A percentile compares a stretch with the other conserved stretches of the same genome.
Conservation (phyloP, 2,329 filamentous ascomycete species). For the Ascochyta rabiei region DNA sequence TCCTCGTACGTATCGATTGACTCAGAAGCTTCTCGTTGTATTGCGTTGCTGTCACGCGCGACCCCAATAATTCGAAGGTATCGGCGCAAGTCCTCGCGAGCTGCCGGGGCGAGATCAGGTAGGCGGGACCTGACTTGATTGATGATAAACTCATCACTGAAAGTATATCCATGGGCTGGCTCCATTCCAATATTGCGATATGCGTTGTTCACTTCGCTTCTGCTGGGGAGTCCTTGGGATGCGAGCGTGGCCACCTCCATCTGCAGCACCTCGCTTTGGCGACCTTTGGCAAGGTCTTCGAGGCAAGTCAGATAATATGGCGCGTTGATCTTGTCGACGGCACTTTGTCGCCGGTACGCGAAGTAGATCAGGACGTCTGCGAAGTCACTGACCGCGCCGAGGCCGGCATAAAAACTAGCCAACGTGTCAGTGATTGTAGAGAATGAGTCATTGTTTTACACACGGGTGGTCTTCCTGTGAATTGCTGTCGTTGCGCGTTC, state of each 20-base stretch:
- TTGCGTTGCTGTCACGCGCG: conserved; percentile 61
- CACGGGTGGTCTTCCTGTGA: conserved; percentile 47
- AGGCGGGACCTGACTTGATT: conserved; percentile 66
- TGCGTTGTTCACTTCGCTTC: conserved; percentile 62
- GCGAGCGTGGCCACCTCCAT: conserved; percentile 63
- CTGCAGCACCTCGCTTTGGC: conserved; percentile 63
- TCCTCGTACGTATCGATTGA: conserved; percentile 67
- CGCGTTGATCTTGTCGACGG: conserved; percentile 59
- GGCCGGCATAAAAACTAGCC: conserved; percentile 62
- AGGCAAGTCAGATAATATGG: conserved; percentile 71
- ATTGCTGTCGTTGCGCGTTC: conserved; percentile 35
- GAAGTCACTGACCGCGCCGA: conserved; percentile 68
- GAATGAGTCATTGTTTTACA: not conserved
- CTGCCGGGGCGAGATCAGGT: conserved; percentile 58
- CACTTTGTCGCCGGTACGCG: conserved; percentile 66
- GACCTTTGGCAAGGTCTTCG: conserved; percentile 62
- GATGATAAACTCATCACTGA: conserved; percentile 66
- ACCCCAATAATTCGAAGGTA: conserved; percentile 66
- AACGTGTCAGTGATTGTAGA: conserved; percentile 13
- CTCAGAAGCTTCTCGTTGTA: conserved; percentile 64
- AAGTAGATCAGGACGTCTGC: conserved; percentile 66
- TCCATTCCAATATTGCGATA: conserved; percentile 65
- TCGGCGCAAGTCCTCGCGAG: conserved; percentile 62
- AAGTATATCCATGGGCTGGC: conserved; percentile 42
- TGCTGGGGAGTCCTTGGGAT: conserved; percentile 63